Base-by-base conservation (phyloP, 176 grass and related monocot genomes). In the Areca catechu region DNA sequence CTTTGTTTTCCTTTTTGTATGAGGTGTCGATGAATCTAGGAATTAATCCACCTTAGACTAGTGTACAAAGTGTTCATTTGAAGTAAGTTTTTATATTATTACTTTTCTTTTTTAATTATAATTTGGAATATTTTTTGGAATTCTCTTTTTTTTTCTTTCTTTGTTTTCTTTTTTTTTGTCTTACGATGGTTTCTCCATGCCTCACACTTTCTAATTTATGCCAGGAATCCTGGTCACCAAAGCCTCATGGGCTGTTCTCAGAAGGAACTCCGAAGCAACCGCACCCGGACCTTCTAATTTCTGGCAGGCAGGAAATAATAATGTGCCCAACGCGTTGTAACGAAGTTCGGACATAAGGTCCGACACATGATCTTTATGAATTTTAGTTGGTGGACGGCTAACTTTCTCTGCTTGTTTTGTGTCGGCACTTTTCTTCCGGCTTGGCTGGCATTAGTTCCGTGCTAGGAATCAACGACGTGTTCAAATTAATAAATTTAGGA, bases 51-150 rank as follows among this genome's bases (percentile, higher is more conserved):
- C 34, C 34, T 10, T 43, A 0, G 34, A 43, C 34, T 43, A 2
- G 64, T 69, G 74, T 62, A 69, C 65, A 76, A 76, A 76, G 19
- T 60, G 74, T 68, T 76, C 47, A 50, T 76, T 24, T 60, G 54
- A 22, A 69, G 74, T 47, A 61, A 61, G 65, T 67, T 66, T 58
- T 65, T 47, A 1, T 43, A 14, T 12, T 0, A 12, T 9, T 43
- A n/a, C n/a, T 34, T 60, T 47, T 10, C n/a, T 4, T 75, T 75
- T 22, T 60, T 75, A 48, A 50, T 75, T 47, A 28, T 37, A 75
- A n/a, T 59, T 49, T 28, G 53, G 50, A 29, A 27, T 30, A 37
- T n/a, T 24, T 51, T 57, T 58, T 66, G 22, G 22, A 65, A n/a
- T n/a, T n/a, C n/a, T n/a, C n/a, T n/a, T n/a, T n/a, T n/a, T n/a